A percentile compares a stretch with the other conserved stretches of the same genome.
These are phyloP conservation scores for Chlorella ohadii DNA, from an alignment of 139 green algal species.

Conservation along the genomic window DNA sequence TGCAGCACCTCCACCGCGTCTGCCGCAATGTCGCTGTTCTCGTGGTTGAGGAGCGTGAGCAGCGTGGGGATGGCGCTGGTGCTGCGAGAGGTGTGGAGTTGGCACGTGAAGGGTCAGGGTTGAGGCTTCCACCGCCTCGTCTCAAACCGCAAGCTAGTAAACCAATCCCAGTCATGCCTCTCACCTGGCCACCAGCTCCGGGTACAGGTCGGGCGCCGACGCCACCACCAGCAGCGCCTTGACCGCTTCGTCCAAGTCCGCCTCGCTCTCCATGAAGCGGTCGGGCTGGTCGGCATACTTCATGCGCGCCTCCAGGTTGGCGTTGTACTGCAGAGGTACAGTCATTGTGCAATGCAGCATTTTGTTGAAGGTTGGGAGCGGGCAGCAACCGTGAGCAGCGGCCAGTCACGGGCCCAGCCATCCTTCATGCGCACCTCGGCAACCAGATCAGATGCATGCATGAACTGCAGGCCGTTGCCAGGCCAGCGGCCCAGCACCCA, in stretches of 20 bases:
- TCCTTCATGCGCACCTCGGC: too few species aligned
- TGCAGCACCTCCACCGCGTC: slow-evolving; percentile 82
- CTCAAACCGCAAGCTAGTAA: too few species aligned
- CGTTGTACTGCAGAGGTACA: slow-evolving; percentile 60
- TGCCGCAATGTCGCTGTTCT: slow-evolving; percentile 94
- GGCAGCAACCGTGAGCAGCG: too few species aligned
- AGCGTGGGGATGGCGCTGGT: slow-evolving; percentile 70
- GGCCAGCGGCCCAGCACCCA: not conserved
- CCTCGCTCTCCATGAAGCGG: slow-evolving; percentile 94
- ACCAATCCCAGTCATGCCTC: not conserved
- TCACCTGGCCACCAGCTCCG: slow-evolving; percentile 74
- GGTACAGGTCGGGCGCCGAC: slow-evolving; percentile 83
- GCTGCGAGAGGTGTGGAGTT: too few species aligned
- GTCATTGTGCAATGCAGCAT: not conserved
- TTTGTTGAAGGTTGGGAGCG: too few species aligned
- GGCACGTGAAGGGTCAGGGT: too few species aligned
- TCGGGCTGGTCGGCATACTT: slow-evolving; percentile 88
- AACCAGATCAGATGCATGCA: too few species aligned
- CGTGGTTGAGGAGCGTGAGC: slow-evolving; percentile 87
- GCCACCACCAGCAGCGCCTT: slow-evolving; percentile 73
- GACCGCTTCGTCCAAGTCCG: slow-evolving; percentile 92
- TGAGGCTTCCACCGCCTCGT: too few species aligned
- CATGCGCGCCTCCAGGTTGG: slow-evolving; percentile 83
- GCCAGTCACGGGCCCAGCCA: too few species aligned
- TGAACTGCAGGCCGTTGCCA: too few species aligned